Conservation (phyloP, 208 protist genomes). For the Trypanosoma caninum region DNA sequence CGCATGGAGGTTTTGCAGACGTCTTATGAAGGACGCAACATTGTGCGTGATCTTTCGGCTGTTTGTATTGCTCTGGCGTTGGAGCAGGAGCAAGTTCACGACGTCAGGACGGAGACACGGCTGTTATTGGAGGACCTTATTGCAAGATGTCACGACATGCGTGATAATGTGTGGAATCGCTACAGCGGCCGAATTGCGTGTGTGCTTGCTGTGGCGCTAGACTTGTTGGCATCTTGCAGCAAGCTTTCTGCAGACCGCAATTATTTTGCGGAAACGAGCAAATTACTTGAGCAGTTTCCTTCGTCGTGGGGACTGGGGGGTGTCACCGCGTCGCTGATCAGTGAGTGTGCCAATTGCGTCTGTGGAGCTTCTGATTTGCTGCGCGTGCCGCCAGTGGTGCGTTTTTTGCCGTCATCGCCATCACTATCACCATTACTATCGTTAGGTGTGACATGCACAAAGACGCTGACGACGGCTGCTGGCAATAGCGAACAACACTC, state of each 20-base stretch:
- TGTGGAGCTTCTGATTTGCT: conserved; percentile 15
- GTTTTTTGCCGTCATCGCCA: background rate
- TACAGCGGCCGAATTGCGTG: conserved; percentile 16
- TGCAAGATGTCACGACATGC: conserved; percentile 3
- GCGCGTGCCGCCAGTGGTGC: background rate
- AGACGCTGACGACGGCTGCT: background rate
- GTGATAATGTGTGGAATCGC: conserved; percentile 7
- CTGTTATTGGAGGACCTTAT: conserved; percentile 1
- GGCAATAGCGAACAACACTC: background rate
- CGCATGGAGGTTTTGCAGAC: background rate
- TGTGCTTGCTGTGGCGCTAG: conserved; percentile 17
- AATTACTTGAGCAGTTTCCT: conserved; percentile 15
- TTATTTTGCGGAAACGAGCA: background rate
- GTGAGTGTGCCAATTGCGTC: conserved; percentile 14
- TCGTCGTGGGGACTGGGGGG: conserved; percentile 15
- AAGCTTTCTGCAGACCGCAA: background rate
- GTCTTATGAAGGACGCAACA: background rate
- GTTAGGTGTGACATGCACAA: background rate
- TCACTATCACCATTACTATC: too few relatives aligned
- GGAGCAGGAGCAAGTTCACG: conserved; percentile 6
- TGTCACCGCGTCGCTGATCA: background rate
- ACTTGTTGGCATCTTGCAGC: conserved; percentile 6
- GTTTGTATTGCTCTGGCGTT: conserved; percentile 11
- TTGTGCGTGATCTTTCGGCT: background rate
- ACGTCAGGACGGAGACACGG: background rate